Evolutionary conservation across 805 yeast genomes (phyloP), one percentile per base, ranked within the genome.

Genomic region (Suhomyces prunicola): DNA sequence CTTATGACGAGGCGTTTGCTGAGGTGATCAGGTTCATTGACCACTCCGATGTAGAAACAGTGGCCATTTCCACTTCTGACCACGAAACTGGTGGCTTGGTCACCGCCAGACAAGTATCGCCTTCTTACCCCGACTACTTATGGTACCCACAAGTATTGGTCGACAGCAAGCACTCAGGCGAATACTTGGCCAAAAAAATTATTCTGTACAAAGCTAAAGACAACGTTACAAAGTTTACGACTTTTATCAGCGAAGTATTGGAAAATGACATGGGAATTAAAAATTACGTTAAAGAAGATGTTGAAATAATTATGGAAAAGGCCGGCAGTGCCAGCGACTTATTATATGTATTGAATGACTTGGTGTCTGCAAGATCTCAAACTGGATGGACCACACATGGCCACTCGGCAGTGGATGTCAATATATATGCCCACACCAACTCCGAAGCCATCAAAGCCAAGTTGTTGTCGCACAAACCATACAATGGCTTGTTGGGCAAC

Each of bases 361-460:
- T 92, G 80, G 80, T 90, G 9, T 87, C 96, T 0, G 63, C 71
- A n/a, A 82, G 96, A 57, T 90, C 97, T 0, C 88, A 88, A 68
- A 83, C 90, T 15, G 97, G 97, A n/a, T 92, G 97, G 97, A 79
- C 96, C 8, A 92, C 97, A 0, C 96, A 90, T 63, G 98, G 97
- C 29, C 98, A 92, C 69, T 86, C 96, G 19, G 97, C 97, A 0
- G 97, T 92, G 13, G 98, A 92, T 69, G 97, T 92, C 36, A 92
- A 93, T 64, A 88, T 93, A 47, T 92, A 92, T 66, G 97, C 87
- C 0, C 80, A 86, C 66, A 80, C 91, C 31, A 86, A 86, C 60
- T 82, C 79, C 24, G 73, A 76, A 47, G 60, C 70, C 6, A 76
- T 84, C 29, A 70, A 70, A 63, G 45, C 57, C 2, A 61, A 75